Conservation (phyloP, 2,329 filamentous ascomycete genomes). For the Penicillium sp. region DNA sequence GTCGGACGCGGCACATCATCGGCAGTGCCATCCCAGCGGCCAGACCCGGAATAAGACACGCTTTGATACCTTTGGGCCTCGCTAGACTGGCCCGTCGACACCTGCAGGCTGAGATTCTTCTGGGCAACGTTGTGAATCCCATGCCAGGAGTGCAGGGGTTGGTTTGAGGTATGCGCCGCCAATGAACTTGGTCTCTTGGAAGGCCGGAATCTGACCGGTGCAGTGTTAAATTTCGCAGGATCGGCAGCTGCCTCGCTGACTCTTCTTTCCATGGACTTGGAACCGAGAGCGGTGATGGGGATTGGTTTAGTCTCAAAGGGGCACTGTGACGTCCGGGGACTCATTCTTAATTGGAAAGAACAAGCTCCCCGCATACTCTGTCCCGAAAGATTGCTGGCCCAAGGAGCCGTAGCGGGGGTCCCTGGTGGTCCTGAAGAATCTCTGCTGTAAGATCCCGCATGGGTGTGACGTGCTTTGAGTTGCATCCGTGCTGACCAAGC, state of each 20-base stretch:
- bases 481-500: constrained; percentile 37
- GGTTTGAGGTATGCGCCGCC: neutral
- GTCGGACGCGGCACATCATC: neutral
- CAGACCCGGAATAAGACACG: neutral
- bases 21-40: neutral
- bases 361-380: neutral
- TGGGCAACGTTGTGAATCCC: neutral
- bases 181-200: neutral
- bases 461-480: constrained; percentile 17
- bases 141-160: constrained; percentile 1
- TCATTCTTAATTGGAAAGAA: no score
- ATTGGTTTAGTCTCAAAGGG: neutral
- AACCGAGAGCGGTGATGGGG: neutral
- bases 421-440: constrained; percentile 31
- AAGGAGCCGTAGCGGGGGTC: constrained; percentile 27
- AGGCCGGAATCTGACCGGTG: neutral
- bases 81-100: neutral
- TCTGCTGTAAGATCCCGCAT: constrained; percentile 8
- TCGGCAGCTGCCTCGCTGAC: neutral
- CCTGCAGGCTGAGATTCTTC: neutral
- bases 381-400: constrained; percentile 18
- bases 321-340: neutral
- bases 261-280: neutral
- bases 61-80: neutral
- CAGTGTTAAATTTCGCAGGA: constrained; percentile 1